A percentile compares a stretch with the other conserved stretches of the same genome.
phyloP scores from a whole-genome alignment of 805 yeast genomes.

The Hanseniaspora hatyaiensis region DNA sequence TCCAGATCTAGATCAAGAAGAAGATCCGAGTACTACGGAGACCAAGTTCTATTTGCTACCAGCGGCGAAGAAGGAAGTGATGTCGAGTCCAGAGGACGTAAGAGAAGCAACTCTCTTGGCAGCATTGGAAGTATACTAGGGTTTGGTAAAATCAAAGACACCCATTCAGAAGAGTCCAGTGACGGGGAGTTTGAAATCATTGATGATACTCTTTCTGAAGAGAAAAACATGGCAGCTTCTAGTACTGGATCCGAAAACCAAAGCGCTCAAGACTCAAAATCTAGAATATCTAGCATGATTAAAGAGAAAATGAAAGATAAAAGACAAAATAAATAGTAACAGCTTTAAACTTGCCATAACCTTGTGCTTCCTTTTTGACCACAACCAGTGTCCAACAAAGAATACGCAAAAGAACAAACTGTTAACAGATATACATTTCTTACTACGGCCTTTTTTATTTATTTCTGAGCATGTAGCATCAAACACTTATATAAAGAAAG shows the following conservation, averaged over 20 bases:
- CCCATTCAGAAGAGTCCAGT: slow-evolving; percentile 17
- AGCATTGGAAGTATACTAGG: slow-evolving; percentile 17
- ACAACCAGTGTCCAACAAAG: no score
- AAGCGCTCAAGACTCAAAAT: not conserved
- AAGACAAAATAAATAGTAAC: not conserved
- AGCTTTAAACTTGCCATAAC: no score
- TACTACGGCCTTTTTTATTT: no score
- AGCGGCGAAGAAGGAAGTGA: slow-evolving; percentile 8
- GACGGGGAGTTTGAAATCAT: slow-evolving; percentile 15
- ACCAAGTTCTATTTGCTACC: slow-evolving; percentile 6
- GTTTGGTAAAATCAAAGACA: slow-evolving; percentile 13
- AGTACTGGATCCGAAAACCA: not conserved
- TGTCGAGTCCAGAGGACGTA: slow-evolving; percentile 18
- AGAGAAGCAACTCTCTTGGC: slow-evolving; percentile 16
- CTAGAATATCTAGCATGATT: slow-evolving; percentile 1
- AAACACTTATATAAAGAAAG: not conserved
- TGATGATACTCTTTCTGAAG: not conserved
- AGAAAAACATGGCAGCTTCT: not conserved
- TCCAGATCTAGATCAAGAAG: slow-evolving; percentile 14
- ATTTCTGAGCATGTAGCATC: no score
- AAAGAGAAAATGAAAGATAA: slow-evolving; percentile 14
- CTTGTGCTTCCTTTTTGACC: no score
- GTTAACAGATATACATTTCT: no score
- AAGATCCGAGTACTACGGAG: slow-evolving; percentile 10
- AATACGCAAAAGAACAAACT: no score